A percentile compares a stretch with the other conserved stretches of the same genome.
Evolutionary conservation across 768 basidiomycete genomes (phyloP).

Genomic region (Suillus cothurnatus): DNA sequence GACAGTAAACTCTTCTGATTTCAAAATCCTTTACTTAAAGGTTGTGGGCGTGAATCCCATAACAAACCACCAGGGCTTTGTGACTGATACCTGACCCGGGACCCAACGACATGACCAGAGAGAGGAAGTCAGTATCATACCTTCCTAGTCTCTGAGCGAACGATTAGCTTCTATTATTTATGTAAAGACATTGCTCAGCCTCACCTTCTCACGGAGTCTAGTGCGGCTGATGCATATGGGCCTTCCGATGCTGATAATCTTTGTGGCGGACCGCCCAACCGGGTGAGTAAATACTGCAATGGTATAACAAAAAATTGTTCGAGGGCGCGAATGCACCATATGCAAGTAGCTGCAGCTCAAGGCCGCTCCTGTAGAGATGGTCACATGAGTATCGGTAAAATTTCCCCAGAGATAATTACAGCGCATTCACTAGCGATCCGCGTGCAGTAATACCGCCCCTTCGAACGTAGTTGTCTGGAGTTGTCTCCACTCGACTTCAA

Average conservation of each 20-base stretch:
- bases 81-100: background rate
- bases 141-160: background rate
- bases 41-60: no score
- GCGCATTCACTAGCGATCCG: no score
- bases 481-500: background rate
- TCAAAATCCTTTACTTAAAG: no score
- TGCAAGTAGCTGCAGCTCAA: no score
- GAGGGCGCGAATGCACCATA: no score
- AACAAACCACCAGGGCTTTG: background rate
- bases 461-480: background rate
- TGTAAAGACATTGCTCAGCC: background rate
- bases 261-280: background rate
- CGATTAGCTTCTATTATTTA: background rate
- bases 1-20: no score
- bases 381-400: background rate
- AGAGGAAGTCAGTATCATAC: background rate
- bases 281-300: background rate
- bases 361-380: no score
- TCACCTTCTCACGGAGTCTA: background rate
- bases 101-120: background rate
- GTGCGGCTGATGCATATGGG: background rate
- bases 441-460: background rate
- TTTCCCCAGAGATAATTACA: background rate
- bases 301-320: background rate
- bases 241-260: background rate